phyloP scores from a whole-genome alignment of 306 rosid genomes.

The Cicer arietinum region DNA sequence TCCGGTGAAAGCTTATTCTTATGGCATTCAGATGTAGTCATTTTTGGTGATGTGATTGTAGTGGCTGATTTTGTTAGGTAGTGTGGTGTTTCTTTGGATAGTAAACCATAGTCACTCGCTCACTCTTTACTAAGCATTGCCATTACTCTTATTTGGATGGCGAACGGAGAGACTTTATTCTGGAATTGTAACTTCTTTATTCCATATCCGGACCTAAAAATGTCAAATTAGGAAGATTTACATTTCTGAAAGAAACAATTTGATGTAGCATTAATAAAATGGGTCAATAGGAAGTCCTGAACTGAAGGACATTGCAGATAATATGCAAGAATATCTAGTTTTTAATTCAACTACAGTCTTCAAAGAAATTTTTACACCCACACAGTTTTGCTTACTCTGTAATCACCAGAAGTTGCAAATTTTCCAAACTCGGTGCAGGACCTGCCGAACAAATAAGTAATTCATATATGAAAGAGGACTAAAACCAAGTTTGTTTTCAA shows the following conservation, averaged over 20 bases:
- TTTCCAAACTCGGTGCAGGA: slow-evolving; percentile 68
- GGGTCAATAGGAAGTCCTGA: background rate
- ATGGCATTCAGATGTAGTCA: slow-evolving; percentile 59
- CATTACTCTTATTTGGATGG: slow-evolving; percentile 78
- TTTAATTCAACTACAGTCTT: no score
- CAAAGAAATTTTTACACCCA: no score
- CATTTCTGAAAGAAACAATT: slow-evolving; percentile 1
- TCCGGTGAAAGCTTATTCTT: slow-evolving; percentile 48
- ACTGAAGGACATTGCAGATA: background rate
- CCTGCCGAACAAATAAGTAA: slow-evolving; percentile 54
- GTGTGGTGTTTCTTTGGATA: slow-evolving; percentile 37
- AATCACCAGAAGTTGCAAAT: slow-evolving; percentile 94
- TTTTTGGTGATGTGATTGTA: slow-evolving; percentile 57
- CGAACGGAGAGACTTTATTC: slow-evolving; percentile 51
- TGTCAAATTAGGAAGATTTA: slow-evolving; percentile 11
- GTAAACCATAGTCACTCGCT: slow-evolving; percentile 31
- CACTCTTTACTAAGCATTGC: slow-evolving; percentile 66
- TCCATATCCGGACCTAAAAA: slow-evolving; percentile 81
- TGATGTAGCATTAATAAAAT: background rate
- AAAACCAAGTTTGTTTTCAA: slow-evolving; percentile 36
- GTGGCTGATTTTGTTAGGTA: slow-evolving; percentile 32
- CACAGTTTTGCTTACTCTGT: slow-evolving; percentile 58
- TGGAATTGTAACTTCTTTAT: slow-evolving; percentile 47
- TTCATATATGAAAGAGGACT: slow-evolving; percentile 20
- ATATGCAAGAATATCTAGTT: background rate